Percentiles rank a stretch among this genome's conserved stretches.
Evolutionary conservation across 2,329 filamentous ascomycete species (phyloP).

Genomic region (Aspergillus quadricinctus): DNA sequence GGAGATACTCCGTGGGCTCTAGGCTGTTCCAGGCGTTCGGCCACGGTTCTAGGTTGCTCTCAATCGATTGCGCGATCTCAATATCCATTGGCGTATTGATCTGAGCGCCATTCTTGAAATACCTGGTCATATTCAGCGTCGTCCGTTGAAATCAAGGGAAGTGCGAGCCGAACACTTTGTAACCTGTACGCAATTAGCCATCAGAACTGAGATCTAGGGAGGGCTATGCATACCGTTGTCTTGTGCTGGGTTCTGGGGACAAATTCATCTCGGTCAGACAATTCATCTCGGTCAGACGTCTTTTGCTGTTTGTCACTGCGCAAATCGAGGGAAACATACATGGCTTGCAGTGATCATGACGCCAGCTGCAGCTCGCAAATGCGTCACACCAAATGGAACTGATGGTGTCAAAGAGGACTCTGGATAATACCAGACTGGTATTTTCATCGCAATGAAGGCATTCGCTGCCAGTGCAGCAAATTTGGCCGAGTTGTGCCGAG

Average conservation of each 20-base stretch:
- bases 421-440: constrained; percentile 59
- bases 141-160: neutral
- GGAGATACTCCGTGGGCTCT: constrained; percentile 38
- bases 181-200: constrained; percentile 38
- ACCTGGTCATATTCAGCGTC: constrained; percentile 35
- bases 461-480: constrained; percentile 59
- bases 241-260: constrained; percentile 52
- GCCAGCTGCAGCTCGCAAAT: constrained; percentile 53
- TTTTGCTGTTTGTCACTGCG: neutral
- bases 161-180: constrained; percentile 51
- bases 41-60: constrained; percentile 51
- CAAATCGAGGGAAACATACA: constrained; percentile 25
- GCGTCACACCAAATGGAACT: constrained; percentile 57
- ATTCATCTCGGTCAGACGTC: no score
- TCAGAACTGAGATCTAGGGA: neutral
- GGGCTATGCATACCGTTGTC: constrained; percentile 50
- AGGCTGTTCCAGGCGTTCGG: constrained; percentile 42
- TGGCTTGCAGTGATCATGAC: constrained; percentile 65
- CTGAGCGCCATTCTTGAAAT: constrained; percentile 61
- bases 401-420: constrained; percentile 55
- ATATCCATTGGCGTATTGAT: constrained; percentile 60
- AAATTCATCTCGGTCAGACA: no score
- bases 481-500: constrained; percentile 57
- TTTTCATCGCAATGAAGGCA: constrained; percentile 54
- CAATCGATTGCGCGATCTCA: constrained; percentile 55